Evolutionary conservation across 495 filamentous ascomycete genomes (phyloP), one percentile per base, ranked within the genome.

Genomic region (Hyaloscypha variabilis): DNA sequence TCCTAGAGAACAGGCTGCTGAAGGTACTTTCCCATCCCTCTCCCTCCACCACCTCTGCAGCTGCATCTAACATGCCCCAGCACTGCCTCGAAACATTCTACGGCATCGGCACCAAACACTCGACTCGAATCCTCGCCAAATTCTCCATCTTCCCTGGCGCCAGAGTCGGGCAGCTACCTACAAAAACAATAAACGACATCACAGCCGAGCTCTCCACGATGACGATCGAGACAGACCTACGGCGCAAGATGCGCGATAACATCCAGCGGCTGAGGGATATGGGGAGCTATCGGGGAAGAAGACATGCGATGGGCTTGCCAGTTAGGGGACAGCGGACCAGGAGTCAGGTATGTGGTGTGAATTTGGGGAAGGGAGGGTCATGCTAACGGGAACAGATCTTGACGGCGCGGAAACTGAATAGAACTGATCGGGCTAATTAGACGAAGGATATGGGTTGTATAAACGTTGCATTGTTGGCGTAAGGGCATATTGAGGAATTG

Each of bases 211-310:
- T 99, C 46, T 91, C 94, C 8, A 88, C 87, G 13, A 93, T 99
- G 93, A 96, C 89, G 50, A 92, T 97, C 66, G 96, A 98, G 75
- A 97, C 91, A 71, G 94, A 99, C 69, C 81, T 96, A 64, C 80
- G 87, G 73, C 82, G 88, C 74, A 81, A 91, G 59, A 69, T 97
- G 49, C 77, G 86, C 69, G 92, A 97, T 31, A 91, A 98, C 72
- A 96, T 99, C 69, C 84, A 83, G 71, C 83, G 95, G 36, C 72
- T 99, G 75, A 88, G 90, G 73, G 94, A 97, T 75, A 97, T 96
- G 78, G 94, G 94, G 36, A 87, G 91, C 14, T 96, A 97, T 77
- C 81, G 96, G 42, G 95, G 95, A 60, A 86, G 91, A 75, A 80
- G 96, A 66, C 95, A 99, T 83, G 94, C 93, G 46, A 89, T 96